Evolutionary conservation across 2,329 filamentous ascomycete genomes (phyloP).

Genomic region (Lachnellula arida): DNA sequence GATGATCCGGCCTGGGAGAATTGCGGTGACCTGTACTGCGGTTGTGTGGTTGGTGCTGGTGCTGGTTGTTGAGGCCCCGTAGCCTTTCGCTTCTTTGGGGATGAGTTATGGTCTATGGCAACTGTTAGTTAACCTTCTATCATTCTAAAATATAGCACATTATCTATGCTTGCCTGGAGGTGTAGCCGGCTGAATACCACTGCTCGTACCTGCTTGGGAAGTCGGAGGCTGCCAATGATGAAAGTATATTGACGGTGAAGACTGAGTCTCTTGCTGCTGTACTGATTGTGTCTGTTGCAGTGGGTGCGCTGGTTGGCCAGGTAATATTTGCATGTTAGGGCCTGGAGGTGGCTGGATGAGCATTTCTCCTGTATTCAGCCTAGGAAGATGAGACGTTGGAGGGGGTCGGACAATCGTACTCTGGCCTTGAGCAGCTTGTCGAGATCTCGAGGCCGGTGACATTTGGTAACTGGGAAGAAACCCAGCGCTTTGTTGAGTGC

Average conservation of each 20-base stretch:
- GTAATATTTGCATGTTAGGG: conserved; percentile 40
- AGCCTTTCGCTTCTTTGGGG: conserved; percentile 82
- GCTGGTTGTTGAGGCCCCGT: conserved; percentile 48
- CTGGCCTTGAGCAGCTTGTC: conserved; percentile 26
- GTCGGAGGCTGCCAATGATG: conserved; percentile 88
- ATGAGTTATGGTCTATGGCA: conserved; percentile 59
- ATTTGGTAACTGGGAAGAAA: conserved; percentile 31
- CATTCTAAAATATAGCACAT: conserved; percentile 37
- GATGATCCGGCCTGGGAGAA: conserved; percentile 51
- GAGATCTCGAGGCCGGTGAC: conserved; percentile 30
- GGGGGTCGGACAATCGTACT: conserved; percentile 25
- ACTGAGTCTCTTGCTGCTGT: conserved; percentile 47
- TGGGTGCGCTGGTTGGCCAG: conserved; percentile 40
- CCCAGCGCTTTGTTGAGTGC: conserved; percentile 20
- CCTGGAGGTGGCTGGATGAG: conserved; percentile 34
- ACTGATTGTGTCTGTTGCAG: conserved; percentile 48
- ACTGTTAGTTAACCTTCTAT: conserved; percentile 27
- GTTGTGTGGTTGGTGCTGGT: conserved; percentile 42
- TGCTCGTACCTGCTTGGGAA: conserved; percentile 51
- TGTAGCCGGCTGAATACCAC: conserved; percentile 63
- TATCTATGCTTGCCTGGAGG: conserved; percentile 63
- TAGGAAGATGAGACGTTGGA: conserved; percentile 33
- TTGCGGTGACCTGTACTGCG: conserved; percentile 48
- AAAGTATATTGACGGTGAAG: conserved; percentile 78
- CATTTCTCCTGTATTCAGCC: conserved; percentile 39